Percentiles rank a stretch among this genome's conserved stretches.
Conservation (phyloP, 768 basidiomycete genomes). For the Mycena albidolilacea region DNA sequence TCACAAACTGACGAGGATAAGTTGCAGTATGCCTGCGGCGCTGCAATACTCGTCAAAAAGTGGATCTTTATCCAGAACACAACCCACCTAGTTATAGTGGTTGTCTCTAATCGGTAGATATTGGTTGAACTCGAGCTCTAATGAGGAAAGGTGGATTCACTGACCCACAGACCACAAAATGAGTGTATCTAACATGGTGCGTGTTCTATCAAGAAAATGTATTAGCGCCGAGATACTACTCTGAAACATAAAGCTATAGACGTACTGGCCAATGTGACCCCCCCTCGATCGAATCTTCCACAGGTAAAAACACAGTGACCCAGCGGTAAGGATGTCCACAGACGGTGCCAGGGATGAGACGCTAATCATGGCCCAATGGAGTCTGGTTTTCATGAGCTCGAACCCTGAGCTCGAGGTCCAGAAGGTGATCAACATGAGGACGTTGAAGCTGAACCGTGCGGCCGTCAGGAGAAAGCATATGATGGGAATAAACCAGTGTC, state of each 20-base stretch:
- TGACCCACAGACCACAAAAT: slow-evolving; percentile 5
- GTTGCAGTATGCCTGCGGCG: slow-evolving; percentile 5
- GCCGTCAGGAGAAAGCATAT: not conserved
- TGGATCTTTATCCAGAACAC: not conserved
- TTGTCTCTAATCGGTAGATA: not conserved
- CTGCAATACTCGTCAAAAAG: not conserved
- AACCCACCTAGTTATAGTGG: not conserved
- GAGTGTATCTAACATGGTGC: not conserved
- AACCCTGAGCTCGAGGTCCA: not conserved
- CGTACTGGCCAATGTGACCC: not conserved
- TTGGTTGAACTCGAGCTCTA: not conserved
- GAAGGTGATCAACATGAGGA: not conserved
- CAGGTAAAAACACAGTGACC: slow-evolving; percentile 12
- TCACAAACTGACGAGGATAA: not conserved
- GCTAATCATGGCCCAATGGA: not conserved
- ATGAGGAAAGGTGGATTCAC: not conserved
- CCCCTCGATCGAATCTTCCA: not conserved
- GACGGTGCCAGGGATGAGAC: slow-evolving; percentile 4
- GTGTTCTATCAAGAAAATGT: not conserved
- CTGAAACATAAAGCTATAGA: too few species aligned
- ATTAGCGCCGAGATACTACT: not conserved
- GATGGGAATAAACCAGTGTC: slow-evolving; percentile 4
- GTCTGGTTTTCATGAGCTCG: not conserved
- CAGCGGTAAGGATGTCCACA: slow-evolving; percentile 10
- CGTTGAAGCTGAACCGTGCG: slow-evolving; percentile 4